Evolutionary conservation across 805 yeast genomes (phyloP).

Genomic region (Torulaspora gathmanii): DNA sequence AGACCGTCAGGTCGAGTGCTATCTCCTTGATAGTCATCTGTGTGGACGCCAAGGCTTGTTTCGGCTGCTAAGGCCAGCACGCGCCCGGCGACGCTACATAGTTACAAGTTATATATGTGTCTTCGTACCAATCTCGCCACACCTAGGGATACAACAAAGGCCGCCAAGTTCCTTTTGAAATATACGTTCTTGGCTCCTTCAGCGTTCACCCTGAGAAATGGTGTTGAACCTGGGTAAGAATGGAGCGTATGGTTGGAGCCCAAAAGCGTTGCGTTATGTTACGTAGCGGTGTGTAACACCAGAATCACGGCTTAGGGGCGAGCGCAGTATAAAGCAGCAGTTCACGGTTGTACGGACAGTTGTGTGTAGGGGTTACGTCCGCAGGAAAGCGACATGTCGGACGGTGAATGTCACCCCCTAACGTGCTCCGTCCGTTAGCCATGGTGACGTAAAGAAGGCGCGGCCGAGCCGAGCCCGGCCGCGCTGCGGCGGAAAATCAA

Average conservation of each 20-base stretch:
- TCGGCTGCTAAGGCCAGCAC: too few relatives aligned
- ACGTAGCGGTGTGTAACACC: background rate
- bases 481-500: too few relatives aligned
- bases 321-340: background rate
- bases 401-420: too few relatives aligned
- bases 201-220: background rate
- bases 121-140: background rate
- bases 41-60: background rate
- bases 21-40: slow-evolving; percentile 20
- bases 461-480: background rate
- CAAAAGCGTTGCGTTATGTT: background rate
- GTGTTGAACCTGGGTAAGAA: too few relatives aligned
- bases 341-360: background rate
- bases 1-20: slow-evolving; percentile 24
- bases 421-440: too few relatives aligned
- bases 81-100: background rate
- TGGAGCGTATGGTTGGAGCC: too few relatives aligned
- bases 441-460: too few relatives aligned
- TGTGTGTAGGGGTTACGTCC: background rate
- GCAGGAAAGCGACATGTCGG: too few relatives aligned
- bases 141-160: background rate
- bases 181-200: background rate
- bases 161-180: background rate
- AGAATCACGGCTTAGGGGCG: slow-evolving; percentile 29
- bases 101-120: background rate